Conservation (phyloP, 805 yeast species). For the Ogataea siamensis region DNA sequence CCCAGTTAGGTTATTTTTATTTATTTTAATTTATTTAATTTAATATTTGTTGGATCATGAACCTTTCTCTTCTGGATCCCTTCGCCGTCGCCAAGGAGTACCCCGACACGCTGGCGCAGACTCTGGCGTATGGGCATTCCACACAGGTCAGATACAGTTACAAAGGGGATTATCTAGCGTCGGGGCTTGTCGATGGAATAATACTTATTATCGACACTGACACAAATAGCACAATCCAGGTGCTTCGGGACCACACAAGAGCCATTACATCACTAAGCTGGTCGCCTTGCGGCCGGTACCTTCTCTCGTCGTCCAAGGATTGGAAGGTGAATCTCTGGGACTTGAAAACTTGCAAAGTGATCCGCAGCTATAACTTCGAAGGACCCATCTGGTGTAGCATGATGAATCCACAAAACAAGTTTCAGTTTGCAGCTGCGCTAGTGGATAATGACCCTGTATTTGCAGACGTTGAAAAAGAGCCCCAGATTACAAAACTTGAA, state of each 20-base stretch:
- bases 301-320: slow-evolving; percentile 74
- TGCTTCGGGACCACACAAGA: slow-evolving; percentile 63
- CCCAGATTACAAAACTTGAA: slow-evolving; percentile 9
- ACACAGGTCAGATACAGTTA: slow-evolving; percentile 67
- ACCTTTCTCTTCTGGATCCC: slow-evolving; percentile 82
- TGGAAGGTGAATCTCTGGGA: slow-evolving; percentile 87
- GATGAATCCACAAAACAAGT: slow-evolving; percentile 48
- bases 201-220: slow-evolving; percentile 73
- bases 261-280: slow-evolving; percentile 73
- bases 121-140: slow-evolving; percentile 63
- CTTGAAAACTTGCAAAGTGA: slow-evolving; percentile 41
- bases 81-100: slow-evolving; percentile 87
- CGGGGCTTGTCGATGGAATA: slow-evolving; percentile 73
- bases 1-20: neutral
- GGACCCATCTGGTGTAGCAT: slow-evolving; percentile 73
- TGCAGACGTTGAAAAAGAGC: slow-evolving; percentile 39
- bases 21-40: neutral
- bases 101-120: slow-evolving; percentile 78
- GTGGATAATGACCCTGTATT: slow-evolving; percentile 59
- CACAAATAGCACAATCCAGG: slow-evolving; percentile 57
- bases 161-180: slow-evolving; percentile 83
- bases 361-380: slow-evolving; percentile 50
- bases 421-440: slow-evolving; percentile 58
- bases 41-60: too few species aligned
- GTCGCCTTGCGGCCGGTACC: slow-evolving; percentile 69